A percentile compares a stretch with the other conserved stretches of the same genome.
Conservation (phyloP, 2,329 filamentous ascomycete species). For the Fusarium sp. region DNA sequence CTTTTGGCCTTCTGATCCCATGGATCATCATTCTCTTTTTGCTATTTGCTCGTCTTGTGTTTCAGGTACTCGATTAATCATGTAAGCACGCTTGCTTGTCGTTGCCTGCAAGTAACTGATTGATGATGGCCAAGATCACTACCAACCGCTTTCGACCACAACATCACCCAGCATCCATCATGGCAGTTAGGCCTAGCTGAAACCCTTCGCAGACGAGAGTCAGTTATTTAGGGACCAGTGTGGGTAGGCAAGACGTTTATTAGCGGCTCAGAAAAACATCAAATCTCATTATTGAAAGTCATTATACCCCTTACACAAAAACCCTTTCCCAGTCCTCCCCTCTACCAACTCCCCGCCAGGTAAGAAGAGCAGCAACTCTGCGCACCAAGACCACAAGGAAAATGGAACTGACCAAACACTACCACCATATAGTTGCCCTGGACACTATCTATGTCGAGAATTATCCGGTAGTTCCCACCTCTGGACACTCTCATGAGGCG, state of each 20-base stretch:
- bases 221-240: not conserved
- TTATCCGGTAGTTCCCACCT: conserved; percentile 44
- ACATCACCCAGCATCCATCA: not conserved
- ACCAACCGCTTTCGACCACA: not conserved
- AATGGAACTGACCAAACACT: not conserved
- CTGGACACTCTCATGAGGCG: conserved; percentile 13
- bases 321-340: no score
- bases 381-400: rapidly evolving
- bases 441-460: conserved; percentile 18
- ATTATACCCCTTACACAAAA: not conserved
- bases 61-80: not conserved
- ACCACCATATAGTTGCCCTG: no score
- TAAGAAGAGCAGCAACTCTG: not conserved
- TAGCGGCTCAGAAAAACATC: not conserved
- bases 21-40: not conserved
- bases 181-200: not conserved
- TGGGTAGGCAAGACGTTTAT: not conserved
- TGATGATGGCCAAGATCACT: not conserved
- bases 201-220: not conserved
- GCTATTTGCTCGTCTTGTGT: not conserved
- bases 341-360: not conserved
- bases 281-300: not conserved
- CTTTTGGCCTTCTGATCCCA: rapidly evolving
- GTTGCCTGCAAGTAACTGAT: not conserved
- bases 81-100: no score